A percentile compares a stretch with the other conserved stretches of the same genome.
Conservation (phyloP, 805 yeast species). For the Wickerhamiella lipophila region DNA sequence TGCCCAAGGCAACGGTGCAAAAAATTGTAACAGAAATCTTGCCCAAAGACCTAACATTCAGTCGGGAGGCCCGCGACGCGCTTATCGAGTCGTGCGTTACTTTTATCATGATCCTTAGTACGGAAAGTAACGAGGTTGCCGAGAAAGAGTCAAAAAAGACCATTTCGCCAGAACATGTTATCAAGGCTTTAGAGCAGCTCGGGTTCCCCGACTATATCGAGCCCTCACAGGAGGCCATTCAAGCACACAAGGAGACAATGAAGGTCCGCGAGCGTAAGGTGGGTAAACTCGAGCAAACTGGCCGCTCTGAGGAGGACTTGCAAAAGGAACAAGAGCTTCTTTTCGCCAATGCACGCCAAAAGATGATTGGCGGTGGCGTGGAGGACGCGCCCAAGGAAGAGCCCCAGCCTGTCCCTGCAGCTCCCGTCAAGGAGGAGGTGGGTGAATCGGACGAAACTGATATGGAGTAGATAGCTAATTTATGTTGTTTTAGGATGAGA, state of each 20-base stretch:
- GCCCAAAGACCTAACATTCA: slow-evolving; percentile 75
- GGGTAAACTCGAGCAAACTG: slow-evolving; percentile 86
- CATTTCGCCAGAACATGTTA: slow-evolving; percentile 90
- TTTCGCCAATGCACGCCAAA: slow-evolving; percentile 36
- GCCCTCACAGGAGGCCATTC: slow-evolving; percentile 62
- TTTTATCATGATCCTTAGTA: slow-evolving; percentile 85
- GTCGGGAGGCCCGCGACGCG: slow-evolving; percentile 90
- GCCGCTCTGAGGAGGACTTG: slow-evolving; percentile 83
- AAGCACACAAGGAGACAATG: slow-evolving; percentile 76
- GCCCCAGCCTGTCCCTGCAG: background rate
- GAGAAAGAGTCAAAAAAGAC: slow-evolving; percentile 94
- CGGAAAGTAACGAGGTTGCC: slow-evolving; percentile 90
- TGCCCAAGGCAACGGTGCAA: slow-evolving; percentile 73
- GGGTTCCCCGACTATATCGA: slow-evolving; percentile 81
- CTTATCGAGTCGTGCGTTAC: slow-evolving; percentile 93
- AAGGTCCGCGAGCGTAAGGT: slow-evolving; percentile 80
- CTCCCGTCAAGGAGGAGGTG: background rate
- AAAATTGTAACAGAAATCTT: slow-evolving; percentile 83
- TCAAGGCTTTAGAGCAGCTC: slow-evolving; percentile 73
- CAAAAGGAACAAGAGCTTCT: slow-evolving; percentile 85
- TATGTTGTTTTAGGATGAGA: background rate
- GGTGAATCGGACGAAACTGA: slow-evolving; percentile 7
- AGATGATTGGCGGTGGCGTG: slow-evolving; percentile 18
- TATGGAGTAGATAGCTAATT: slow-evolving; percentile 4
- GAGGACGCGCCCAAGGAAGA: slow-evolving; percentile 3